Percentiles rank a stretch among this genome's conserved stretches.
phyloP scores from a whole-genome alignment of 2,329 filamentous ascomycete species.

The Thermoascus crustaceus region DNA sequence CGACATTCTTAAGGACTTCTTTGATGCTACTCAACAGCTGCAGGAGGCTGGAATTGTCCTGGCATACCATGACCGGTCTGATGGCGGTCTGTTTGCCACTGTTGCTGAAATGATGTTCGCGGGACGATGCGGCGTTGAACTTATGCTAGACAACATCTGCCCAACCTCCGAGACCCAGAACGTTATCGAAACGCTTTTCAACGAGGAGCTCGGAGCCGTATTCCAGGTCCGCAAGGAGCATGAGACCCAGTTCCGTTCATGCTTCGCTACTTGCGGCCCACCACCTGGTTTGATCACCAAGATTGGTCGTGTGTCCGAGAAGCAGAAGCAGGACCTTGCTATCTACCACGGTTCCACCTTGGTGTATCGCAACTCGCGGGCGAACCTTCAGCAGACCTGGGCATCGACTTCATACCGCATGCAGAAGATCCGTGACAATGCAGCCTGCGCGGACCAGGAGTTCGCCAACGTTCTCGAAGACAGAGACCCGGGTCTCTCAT shows the following conservation, averaged over 20 bases:
- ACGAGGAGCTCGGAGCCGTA: constrained; percentile 89
- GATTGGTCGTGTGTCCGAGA: constrained; percentile 65
- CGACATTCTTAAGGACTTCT: constrained; percentile 78
- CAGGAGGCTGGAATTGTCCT: constrained; percentile 66
- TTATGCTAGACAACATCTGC: constrained; percentile 65
- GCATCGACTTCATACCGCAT: constrained; percentile 80
- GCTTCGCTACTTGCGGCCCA: constrained; percentile 84
- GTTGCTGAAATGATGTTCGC: constrained; percentile 98
- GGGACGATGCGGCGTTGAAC: constrained; percentile 76
- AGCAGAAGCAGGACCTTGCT: constrained; percentile 64
- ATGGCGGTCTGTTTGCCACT: constrained; percentile 85
- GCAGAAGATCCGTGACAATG: constrained; percentile 85
- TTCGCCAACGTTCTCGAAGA: constrained; percentile 66
- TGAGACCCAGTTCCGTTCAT: constrained; percentile 76
- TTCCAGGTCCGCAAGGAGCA: constrained; percentile 87
- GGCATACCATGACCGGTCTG: constrained; percentile 89
- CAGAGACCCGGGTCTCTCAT: constrained; percentile 72
- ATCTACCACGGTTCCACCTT: constrained; percentile 63
- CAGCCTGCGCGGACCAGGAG: constrained; percentile 76
- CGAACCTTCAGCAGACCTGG: constrained; percentile 79
- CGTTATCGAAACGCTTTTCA: constrained; percentile 76
- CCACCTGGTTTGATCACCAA: constrained; percentile 73
- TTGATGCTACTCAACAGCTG: constrained; percentile 68
- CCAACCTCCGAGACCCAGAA: constrained; percentile 54
- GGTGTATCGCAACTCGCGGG: constrained; percentile 61